Base-by-base conservation (phyloP, 2,329 filamentous ascomycete species). In the Annulohypoxylon truncatum region DNA sequence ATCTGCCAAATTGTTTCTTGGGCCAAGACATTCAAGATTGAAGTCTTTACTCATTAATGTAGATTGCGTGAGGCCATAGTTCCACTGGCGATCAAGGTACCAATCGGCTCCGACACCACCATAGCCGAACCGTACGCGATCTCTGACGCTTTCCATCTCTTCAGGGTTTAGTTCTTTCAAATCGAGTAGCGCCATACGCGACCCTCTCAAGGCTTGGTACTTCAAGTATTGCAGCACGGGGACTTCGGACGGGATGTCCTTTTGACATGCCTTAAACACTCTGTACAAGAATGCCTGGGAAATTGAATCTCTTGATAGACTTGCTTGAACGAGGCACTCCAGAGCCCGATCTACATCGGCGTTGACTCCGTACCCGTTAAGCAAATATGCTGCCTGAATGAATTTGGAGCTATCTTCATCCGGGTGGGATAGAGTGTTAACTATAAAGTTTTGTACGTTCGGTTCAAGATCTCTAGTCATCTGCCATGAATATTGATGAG, bases 191-290 rank as follows among this genome's bases (percentile, higher is more conserved):
- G 47, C 47, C 12, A 33, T 33, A 9, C 47, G 47, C 10, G 47
- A 50, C 13, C 47, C 47, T 50, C 47, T 33, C 3, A 31, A n/a
- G 4, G 47, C 47, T 4, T 50, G 47, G 10, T 50, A 5, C 47
- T 50, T 50, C 15, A 50, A 31, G 24, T 50, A 50, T 50, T 50
- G n/a, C 4, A 50, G 15, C 6, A 50, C 10, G 1, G 47, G 47
- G 7, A 50, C 15, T 12, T 33, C 28, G 7, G 28, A 26, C 15
- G 26, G 28, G 6, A 50, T 31, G 4, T 31, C 47, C 12, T 31
- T 50, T 20, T 50, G 47, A 9, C 47, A 50, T 20, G 47, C 47
- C 33, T 50, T 50, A n/a, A 31, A 28, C n/a, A 50, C 15, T 13
- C 47, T 50, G 8, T 50, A 50, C 26, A 50, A 18, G 28, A 15